Evolutionary conservation across 2,329 filamentous ascomycete genomes (phyloP), one percentile per base, ranked within the genome.

Genomic region (Talaromyces atroroseus): DNA sequence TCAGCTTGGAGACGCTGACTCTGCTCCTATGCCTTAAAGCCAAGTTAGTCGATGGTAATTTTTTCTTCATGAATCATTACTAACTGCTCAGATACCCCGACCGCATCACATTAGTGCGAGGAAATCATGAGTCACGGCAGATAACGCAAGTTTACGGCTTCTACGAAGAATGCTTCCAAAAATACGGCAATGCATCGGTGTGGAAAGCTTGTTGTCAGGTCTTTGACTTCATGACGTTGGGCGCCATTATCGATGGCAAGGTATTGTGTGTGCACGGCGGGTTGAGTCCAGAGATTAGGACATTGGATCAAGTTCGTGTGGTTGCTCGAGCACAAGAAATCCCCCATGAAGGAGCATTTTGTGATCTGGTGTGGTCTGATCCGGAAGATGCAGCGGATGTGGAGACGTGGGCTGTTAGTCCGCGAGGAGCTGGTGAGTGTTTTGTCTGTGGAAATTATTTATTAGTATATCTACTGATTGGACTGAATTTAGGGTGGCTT

Each of bases 191-290:
- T 70, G 86, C 87, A 6, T 87, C 85, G 32, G 87, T 90, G 54
- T 90, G 87, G 87, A 89, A 89, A 72, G 86, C 85, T 52, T 89
- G 87, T 71, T 89, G 86, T 64, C 86, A 89, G 70, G 84, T 90
- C 45, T 90, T 90, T 66, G 87, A 90, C 70, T 90, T 88, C 68
- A 82, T 90, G 61, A 86, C 87, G 18, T 79, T 89, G 57, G 87
- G 86, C 55, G 86, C 86, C 52, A 82, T 89, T 64, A 87, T 89
- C 62, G 86, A 89, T 65, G 86, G 86, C 65, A 85, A 87, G 67
- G 85, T 89, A 53, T 80, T 89, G 61, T 89, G 86, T 69, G 82
- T 89, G 24, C 86, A 89, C 65, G 86, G 86, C 60, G 86, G 86
- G 47, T 70, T 90, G 58, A 87, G 84, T 56, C 86, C 86, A 6